Base-by-base conservation (phyloP, 2,329 filamentous ascomycete genomes). In the Talaromyces sp. region DNA sequence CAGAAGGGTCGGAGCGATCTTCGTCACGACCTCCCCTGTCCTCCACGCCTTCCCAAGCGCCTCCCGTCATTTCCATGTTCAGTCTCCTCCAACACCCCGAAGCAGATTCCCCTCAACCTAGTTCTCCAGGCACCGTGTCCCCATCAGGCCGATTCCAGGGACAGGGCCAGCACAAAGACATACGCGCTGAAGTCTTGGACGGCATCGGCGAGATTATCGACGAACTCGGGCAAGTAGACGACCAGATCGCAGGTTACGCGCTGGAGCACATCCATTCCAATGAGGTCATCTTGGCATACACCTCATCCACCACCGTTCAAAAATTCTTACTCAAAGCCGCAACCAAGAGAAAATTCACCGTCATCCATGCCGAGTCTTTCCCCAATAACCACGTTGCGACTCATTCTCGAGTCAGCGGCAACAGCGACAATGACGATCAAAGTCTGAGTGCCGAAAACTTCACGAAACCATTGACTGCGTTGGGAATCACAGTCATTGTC, bases 121-220 rank as follows among this genome's bases (percentile, higher is more conserved):
- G 76, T 68, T 72, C 76, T 41, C 76, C 75, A 31, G 73, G 71
- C 66, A 73, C 73, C 47, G 71, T 71, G 63, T 78, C 73, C 43
- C 76, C 72, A 68, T 77, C 71, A 24, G 77, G 76, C 13, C 71
- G 72, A 58, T 49, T 73, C 3, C 70, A 73, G 19, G 72, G 72
- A 8, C 72, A 75, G 33, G 67, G 68, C 9, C 72, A 68, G 33
- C 72, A 64, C 62, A 85, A 90, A 66, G 90, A 96, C 68, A 83
- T 98, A 66, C 90, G 93, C 67, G 92, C 92, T 14, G 95, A 98
- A 78, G 90, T 98, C 31, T 89, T 97, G 69, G 91, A 95, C 71
- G 95, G 93, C 49, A 97, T 99, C 72, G 89, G 92, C 72, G 95
- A 99, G 76, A 93, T 99, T 66, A 91, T 96, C 77, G 95, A 99